Evolutionary conservation across 1,284 basidiomycete genomes (phyloP).

Genomic region (Trichosporon coremiiforme): DNA sequence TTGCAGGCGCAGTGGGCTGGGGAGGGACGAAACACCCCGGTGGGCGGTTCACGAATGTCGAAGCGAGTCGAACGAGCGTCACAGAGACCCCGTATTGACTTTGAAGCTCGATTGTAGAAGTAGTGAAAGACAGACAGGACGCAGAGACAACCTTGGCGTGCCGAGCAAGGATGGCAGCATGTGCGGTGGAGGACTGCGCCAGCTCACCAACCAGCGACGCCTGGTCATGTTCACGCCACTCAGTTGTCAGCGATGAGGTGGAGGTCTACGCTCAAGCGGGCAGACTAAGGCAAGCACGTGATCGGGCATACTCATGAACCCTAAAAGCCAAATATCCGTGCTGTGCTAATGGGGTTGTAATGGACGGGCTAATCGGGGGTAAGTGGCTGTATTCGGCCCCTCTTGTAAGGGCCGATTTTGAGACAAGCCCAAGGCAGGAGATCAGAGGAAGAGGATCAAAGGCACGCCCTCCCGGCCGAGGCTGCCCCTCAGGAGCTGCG

Average conservation of each 20-base stretch:
- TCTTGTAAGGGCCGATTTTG: background rate
- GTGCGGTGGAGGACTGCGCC: background rate
- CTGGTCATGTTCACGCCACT: background rate
- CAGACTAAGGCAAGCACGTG: background rate
- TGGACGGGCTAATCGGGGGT: background rate
- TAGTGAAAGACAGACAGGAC: background rate
- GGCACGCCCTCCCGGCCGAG: background rate
- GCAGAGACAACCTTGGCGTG: too few relatives aligned
- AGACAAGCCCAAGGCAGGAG: background rate
- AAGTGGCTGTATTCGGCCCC: constrained; percentile 15
- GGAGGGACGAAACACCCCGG: too few relatives aligned
- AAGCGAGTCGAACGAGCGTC: too few relatives aligned
- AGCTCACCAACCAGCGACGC: background rate
- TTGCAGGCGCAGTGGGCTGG: too few relatives aligned
- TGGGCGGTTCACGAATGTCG: too few relatives aligned
- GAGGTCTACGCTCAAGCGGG: background rate
- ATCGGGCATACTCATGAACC: constrained; percentile 12
- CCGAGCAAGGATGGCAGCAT: background rate
- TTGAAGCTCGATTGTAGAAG: background rate
- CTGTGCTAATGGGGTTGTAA: background rate
- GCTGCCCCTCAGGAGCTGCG: background rate
- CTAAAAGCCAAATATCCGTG: constrained; percentile 4
- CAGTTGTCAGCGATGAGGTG: too few relatives aligned
- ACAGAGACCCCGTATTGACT: too few relatives aligned
- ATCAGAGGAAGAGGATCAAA: background rate